A percentile compares a stretch with the other conserved stretches of the same genome.
Conservation (phyloP, 2,329 filamentous ascomycete genomes). For the Colletotrichum sp. region DNA sequence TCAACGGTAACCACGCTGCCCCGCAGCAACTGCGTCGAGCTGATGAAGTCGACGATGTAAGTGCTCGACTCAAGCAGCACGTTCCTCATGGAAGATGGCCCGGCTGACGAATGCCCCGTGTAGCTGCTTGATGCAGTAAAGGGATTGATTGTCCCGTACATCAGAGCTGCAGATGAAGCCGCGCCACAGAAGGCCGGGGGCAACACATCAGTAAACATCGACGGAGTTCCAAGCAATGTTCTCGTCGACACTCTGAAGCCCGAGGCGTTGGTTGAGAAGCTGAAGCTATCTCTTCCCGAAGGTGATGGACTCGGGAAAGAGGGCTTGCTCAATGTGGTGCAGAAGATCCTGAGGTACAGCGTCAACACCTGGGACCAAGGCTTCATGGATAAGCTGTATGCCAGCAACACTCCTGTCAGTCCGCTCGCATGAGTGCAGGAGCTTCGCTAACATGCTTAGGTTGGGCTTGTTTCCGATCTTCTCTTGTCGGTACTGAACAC, state of each 20-base stretch:
- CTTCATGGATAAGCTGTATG: constrained; percentile 94
- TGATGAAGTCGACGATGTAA: constrained; percentile 52
- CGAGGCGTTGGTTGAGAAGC: constrained; percentile 57
- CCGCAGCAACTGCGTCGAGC: constrained; percentile 38
- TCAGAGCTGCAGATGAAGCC: constrained; percentile 72
- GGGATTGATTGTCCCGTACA: constrained; percentile 72
- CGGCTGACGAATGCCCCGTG: constrained; percentile 6
- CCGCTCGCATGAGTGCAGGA: not conserved
- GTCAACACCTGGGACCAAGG: constrained; percentile 99
- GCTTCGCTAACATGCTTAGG: constrained; percentile 44
- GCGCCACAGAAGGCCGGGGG: constrained; percentile 58
- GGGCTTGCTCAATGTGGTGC: constrained; percentile 74
- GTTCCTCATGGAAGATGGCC: not conserved
- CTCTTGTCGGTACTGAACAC: constrained; percentile 88
- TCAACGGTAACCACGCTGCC: constrained; percentile 8
- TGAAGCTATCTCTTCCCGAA: constrained; percentile 64
- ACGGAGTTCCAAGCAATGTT: constrained; percentile 54
- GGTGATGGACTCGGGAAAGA: constrained; percentile 67
- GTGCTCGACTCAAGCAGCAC: constrained; percentile 21
- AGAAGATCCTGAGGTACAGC: constrained; percentile 78
- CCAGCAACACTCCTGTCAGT: constrained; percentile 80
- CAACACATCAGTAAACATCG: constrained; percentile 44
- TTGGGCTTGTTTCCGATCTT: constrained; percentile 85
- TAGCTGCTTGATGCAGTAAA: constrained; percentile 74
- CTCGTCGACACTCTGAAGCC: constrained; percentile 69